Conservation (phyloP, 108 stramenopile genomes). For the Aurantiochytrium sp. region DNA sequence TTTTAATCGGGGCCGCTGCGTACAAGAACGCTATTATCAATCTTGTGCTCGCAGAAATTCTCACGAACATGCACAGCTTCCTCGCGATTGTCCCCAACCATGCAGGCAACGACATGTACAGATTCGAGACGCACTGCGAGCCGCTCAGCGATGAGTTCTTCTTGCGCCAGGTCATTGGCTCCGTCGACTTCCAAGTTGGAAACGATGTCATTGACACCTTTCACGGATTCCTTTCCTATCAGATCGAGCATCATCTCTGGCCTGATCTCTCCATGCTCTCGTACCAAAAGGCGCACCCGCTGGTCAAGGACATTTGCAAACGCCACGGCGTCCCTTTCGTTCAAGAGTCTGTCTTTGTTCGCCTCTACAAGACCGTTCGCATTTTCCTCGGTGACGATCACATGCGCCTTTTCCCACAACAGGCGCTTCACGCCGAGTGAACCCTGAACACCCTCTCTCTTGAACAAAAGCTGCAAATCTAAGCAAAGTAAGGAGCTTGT, state of each 20-base stretch:
- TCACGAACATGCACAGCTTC: slow-evolving; percentile 74
- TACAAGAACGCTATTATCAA: slow-evolving; percentile 65
- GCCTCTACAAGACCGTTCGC: slow-evolving; percentile 68
- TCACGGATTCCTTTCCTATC: slow-evolving; percentile 81
- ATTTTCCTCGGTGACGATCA: slow-evolving; percentile 71
- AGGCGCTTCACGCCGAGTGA: background rate
- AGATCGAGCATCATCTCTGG: slow-evolving; percentile 84
- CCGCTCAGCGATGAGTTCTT: slow-evolving; percentile 73
- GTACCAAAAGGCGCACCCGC: slow-evolving; percentile 71
- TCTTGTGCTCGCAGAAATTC: slow-evolving; percentile 66
- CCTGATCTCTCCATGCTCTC: slow-evolving; percentile 71
- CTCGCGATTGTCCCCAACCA: slow-evolving; percentile 77
- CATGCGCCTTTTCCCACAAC: slow-evolving; percentile 72
- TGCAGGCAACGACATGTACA: slow-evolving; percentile 79
- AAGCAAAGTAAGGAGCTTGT: background rate
- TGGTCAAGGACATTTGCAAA: slow-evolving; percentile 68
- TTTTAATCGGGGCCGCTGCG: slow-evolving; percentile 37
- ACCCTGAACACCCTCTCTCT: background rate
- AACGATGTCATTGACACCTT: slow-evolving; percentile 67
- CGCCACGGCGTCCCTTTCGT: slow-evolving; percentile 78
- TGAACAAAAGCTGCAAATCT: background rate
- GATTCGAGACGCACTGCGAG: slow-evolving; percentile 70
- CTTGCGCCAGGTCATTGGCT: slow-evolving; percentile 73
- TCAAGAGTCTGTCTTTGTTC: slow-evolving; percentile 65
- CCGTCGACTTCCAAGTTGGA: slow-evolving; percentile 66